A percentile compares a stretch with the other conserved stretches of the same genome.
Evolutionary conservation across 2,329 filamentous ascomycete species (phyloP).

Genomic region (Fusarium bactridioides): DNA sequence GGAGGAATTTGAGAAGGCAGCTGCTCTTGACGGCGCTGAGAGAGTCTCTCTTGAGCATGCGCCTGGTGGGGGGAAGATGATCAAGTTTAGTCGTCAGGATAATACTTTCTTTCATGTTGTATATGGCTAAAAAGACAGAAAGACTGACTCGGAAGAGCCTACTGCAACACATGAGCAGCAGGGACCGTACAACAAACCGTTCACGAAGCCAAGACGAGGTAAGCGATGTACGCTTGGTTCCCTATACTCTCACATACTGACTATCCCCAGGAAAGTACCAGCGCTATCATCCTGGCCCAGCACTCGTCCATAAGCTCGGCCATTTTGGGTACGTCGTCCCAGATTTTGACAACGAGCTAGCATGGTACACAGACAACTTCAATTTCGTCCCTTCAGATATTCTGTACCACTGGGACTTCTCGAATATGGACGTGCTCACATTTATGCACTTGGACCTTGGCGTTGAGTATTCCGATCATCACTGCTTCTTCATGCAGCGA

Average conservation of each 20-base stretch:
- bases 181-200: neutral
- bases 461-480: neutral
- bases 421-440: neutral
- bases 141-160: neutral
- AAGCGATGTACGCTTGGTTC: rapidly evolving
- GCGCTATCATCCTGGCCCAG: neutral
- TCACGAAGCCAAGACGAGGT: neutral
- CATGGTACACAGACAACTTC: neutral
- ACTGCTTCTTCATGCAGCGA: neutral
- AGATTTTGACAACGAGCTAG: neutral
- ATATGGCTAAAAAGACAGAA: neutral
- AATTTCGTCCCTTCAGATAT: neutral
- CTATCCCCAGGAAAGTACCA: neutral
- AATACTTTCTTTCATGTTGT: neutral
- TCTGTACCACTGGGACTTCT: neutral
- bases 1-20: neutral
- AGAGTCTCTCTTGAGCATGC: neutral
- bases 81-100: neutral
- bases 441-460: neutral
- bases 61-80: neutral
- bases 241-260: neutral
- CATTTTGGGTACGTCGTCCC: neutral
- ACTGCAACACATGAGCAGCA: neutral
- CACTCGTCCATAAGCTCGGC: neutral
- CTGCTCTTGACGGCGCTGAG: neutral